phyloP scores from a whole-genome alignment of 1,284 basidiomycete genomes.

The Athelia psychrophila region DNA sequence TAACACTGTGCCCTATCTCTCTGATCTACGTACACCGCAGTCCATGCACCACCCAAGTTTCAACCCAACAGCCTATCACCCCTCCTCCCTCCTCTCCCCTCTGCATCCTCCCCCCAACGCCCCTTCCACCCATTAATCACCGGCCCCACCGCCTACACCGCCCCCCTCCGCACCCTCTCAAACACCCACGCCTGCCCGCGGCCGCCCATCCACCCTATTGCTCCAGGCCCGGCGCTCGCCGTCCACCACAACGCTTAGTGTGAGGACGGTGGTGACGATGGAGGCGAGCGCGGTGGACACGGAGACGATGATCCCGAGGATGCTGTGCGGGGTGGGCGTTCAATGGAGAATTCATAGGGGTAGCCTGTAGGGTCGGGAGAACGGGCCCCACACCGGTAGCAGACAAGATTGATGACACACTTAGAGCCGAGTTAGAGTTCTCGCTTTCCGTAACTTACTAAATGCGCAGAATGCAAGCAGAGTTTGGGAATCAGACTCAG shows the following conservation, averaged over 20 bases:
- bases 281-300: conserved; percentile 70
- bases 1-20: not conserved
- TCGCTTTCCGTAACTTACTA: too few species aligned
- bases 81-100: not conserved
- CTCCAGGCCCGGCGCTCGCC: conserved; percentile 62
- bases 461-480: too few species aligned
- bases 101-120: not conserved
- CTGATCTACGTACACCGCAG: not conserved
- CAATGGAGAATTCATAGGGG: not conserved
- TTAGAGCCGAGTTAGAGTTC: too few species aligned
- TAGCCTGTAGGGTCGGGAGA: too few species aligned
- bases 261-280: conserved; percentile 59
- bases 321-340: conserved; percentile 37
- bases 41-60: not conserved
- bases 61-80: not conserved
- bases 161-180: not conserved
- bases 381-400: too few species aligned
- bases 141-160: not conserved
- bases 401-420: too few species aligned
- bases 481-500: too few species aligned
- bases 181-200: conserved; percentile 7
- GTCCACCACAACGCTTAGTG: conserved; percentile 66
- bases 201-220: conserved; percentile 57
- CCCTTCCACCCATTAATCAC: not conserved
- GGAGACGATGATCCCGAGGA: conserved; percentile 78